Percentiles rank a stretch among this genome's conserved stretches.
These are phyloP conservation scores for Tylopilus orsonianus DNA, from an alignment of 1,284 basidiomycete species.

Conservation along the genomic window DNA sequence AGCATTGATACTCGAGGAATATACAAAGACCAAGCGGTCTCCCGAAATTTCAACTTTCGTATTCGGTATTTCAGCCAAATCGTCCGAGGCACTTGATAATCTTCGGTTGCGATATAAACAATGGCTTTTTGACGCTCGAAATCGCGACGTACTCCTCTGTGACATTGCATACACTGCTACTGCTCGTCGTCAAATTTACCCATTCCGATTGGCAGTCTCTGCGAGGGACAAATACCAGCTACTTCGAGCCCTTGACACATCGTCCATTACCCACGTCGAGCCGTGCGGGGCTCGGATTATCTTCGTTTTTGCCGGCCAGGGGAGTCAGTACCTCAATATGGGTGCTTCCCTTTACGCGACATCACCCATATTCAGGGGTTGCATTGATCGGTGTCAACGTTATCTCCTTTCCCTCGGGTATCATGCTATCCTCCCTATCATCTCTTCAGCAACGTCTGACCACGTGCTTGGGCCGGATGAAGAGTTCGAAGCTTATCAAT, in stretches of 20 bases:
- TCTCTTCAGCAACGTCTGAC: constrained; percentile 29
- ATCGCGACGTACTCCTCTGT: constrained; percentile 33
- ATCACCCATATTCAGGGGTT: constrained; percentile 43
- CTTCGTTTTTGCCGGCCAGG: constrained; percentile 74
- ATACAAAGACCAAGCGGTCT: constrained; percentile 13
- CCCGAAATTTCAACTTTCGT: constrained; percentile 38
- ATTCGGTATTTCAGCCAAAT: constrained; percentile 64
- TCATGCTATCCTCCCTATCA: constrained; percentile 47
- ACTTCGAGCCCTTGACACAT: constrained; percentile 40
- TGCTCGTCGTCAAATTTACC: constrained; percentile 57
- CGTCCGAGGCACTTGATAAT: constrained; percentile 42
- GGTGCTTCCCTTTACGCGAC: constrained; percentile 53
- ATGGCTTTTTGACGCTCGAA: constrained; percentile 41
- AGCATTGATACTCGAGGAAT: constrained; percentile 60
- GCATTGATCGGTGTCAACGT: constrained; percentile 57
- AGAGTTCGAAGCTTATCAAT: constrained; percentile 50
- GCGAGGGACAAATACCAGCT: constrained; percentile 46
- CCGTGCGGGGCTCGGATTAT: constrained; percentile 37
- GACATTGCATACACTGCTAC: constrained; percentile 67
- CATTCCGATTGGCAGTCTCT: constrained; percentile 50
- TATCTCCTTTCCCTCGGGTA: constrained; percentile 51
- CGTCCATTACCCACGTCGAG: constrained; percentile 35
- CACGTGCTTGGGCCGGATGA: constrained; percentile 17
- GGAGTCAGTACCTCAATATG: constrained; percentile 66
- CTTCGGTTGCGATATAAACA: constrained; percentile 48